phyloP scores from a whole-genome alignment of 2,329 filamentous ascomycete species.

The Claviceps lovelessii region DNA sequence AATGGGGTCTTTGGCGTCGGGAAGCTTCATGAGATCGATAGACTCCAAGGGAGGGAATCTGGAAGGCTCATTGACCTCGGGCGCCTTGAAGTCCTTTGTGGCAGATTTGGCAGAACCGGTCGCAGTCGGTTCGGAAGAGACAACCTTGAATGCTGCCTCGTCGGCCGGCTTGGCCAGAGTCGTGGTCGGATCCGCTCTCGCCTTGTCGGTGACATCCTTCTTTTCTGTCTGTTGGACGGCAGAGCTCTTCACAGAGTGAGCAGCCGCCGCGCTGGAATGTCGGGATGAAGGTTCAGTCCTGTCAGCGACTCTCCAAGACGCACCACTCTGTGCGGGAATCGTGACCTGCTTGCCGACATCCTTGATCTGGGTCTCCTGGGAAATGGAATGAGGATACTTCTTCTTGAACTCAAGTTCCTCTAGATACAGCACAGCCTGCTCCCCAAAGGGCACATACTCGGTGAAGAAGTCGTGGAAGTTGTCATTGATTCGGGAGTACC shows the following conservation, averaged over 20 bases:
- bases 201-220: conserved; percentile 18
- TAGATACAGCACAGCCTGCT: conserved; percentile 87
- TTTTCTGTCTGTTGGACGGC: conserved; percentile 14
- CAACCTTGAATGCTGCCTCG: conserved; percentile 14
- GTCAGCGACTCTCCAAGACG: conserved; percentile 64
- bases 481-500: conserved; percentile 85
- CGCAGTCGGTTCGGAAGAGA: conserved; percentile 4
- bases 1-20: conserved; percentile 67
- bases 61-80: conserved; percentile 53
- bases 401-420: conserved; percentile 89
- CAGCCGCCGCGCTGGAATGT: conserved; percentile 41
- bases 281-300: conserved; percentile 40
- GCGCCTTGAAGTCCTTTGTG: conserved; percentile 31
- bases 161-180: conserved; percentile 18
- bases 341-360: conserved; percentile 58
- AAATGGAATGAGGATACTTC: conserved; percentile 48
- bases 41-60: conserved; percentile 48
- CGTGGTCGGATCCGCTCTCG: conserved; percentile 10
- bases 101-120: conserved; percentile 14
- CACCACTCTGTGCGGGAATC: conserved; percentile 72
- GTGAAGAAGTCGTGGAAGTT: conserved; percentile 99
- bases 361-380: conserved; percentile 29
- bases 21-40: conserved; percentile 65
- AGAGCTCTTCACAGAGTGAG: conserved; percentile 18
- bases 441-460: conserved; percentile 86